Percentiles rank a stretch among this genome's conserved stretches.
phyloP scores from a whole-genome alignment of 768 basidiomycete species.

The Leccinum broughii region DNA sequence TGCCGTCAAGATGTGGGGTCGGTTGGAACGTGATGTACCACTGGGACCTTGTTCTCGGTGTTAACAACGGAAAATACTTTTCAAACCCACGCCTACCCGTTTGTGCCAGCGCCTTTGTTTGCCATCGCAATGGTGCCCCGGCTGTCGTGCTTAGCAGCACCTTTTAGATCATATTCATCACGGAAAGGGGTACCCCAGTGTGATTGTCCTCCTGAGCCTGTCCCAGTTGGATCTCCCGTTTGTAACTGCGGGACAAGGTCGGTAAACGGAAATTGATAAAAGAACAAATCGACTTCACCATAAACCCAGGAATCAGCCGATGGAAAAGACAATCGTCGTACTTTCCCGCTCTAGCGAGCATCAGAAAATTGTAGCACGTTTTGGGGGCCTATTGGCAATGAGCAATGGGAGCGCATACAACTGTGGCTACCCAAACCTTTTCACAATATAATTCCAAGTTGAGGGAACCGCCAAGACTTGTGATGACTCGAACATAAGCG shows the following conservation, averaged over 20 bases:
- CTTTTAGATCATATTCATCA: constrained; percentile 88
- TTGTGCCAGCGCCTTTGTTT: constrained; percentile 89
- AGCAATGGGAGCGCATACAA: not conserved
- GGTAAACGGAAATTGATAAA: not conserved
- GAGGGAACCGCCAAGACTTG: constrained; percentile 85
- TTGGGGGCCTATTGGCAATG: constrained; percentile 76
- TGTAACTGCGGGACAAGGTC: constrained; percentile 63
- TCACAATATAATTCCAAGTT: constrained; percentile 88
- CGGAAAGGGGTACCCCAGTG: constrained; percentile 96
- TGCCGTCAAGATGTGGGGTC: constrained; percentile 84
- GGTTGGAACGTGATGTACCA: constrained; percentile 90
- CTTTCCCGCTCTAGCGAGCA: constrained; percentile 87
- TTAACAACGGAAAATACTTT: not conserved
- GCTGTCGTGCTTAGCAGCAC: constrained; percentile 83
- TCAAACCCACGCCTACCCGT: constrained; percentile 52
- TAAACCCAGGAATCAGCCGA: constrained; percentile 90
- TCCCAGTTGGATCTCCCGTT: constrained; percentile 97
- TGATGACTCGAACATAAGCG: constrained; percentile 95
- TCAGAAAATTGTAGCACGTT: constrained; percentile 97
- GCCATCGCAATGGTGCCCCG: constrained; percentile 93
- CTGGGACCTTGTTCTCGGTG: constrained; percentile 63
- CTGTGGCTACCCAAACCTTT: constrained; percentile 49
- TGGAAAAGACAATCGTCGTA: constrained; percentile 92
- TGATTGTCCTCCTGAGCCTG: constrained; percentile 89
- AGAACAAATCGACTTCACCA: constrained; percentile 52